Evolutionary conservation across 345 rosid genomes (phyloP), one percentile per base, ranked within the genome.

Genomic region (Syzygium aromaticum): DNA sequence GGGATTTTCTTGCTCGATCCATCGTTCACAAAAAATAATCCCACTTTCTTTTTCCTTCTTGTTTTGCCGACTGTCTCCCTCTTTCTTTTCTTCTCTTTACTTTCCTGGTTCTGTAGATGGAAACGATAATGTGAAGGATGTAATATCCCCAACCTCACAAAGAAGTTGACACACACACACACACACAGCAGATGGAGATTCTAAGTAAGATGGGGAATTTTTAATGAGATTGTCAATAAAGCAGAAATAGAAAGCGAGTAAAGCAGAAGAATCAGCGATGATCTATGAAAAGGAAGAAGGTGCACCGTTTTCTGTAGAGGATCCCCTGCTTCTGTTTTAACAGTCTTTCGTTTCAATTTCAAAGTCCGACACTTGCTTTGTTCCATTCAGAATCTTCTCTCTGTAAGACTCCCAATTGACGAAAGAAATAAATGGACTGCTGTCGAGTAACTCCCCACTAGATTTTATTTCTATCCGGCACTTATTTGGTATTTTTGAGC

Each of bases 381-480:
- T 1, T 56, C 27, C 12, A 0, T 8, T 22, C n/a, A 56, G 13
- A 23, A 23, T 54, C 27, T 54, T 56, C 61, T 1, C n/a, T 23
- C 61, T 56, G 6, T 56, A 56, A 23, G 5, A 56, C 61, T 56
- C 0, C 61, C 61, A 54, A 7, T 12, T 10, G 12, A 0, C 6
- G 12, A 3, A 49, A 49, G 8, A 3, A 33, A 2, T 3, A 33
- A 5, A 2, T 5, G 38, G 23, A 17, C 7, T 0, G 22, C 11
- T 2, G 63, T 23, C 1, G 63, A 12, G n/a, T 4, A 56, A 10
- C 63, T 56, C 2, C 63, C 14, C 28, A 11, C 63, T 1, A 56
- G 0, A 0, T 56, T 0, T 3, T 0, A 56, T 56, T 0, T 0
- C 0, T 56, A 23, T 56, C 5, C 0, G 0, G 63, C 63, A 56